Evolutionary conservation across 108 stramenopile genomes (phyloP).

Genomic region (Mayamaea pseudoterrestris): DNA sequence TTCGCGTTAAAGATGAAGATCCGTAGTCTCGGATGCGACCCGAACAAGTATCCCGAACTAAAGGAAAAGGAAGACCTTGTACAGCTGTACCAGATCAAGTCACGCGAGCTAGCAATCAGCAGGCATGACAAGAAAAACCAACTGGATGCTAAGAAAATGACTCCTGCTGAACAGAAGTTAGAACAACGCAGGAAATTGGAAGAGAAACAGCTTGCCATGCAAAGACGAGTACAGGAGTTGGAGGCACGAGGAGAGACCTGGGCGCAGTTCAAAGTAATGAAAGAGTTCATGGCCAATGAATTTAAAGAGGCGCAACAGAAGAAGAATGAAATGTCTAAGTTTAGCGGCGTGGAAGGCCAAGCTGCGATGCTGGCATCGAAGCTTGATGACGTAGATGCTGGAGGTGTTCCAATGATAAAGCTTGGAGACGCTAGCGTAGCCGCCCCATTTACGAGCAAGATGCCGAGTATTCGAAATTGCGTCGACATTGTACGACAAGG

Average conservation of each 20-base stretch:
- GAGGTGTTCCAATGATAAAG: conserved; percentile 83
- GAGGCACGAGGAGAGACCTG: conserved; percentile 72
- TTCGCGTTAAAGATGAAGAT: conserved; percentile 53
- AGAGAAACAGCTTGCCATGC: conserved; percentile 57
- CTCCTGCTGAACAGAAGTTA: conserved; percentile 32
- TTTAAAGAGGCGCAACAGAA: conserved; percentile 49
- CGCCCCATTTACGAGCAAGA: conserved; percentile 93
- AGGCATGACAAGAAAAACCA: conserved; percentile 37
- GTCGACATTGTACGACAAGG: conserved; percentile 96
- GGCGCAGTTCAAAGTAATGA: conserved; percentile 77
- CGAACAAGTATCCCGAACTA: conserved; percentile 71
- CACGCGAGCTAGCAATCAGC: conserved; percentile 49
- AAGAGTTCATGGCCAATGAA: conserved; percentile 65
- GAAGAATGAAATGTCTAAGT: conserved; percentile 30
- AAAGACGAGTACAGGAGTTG: conserved; percentile 49
- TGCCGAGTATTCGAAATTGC: conserved; percentile 91
- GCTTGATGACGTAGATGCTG: conserved; percentile 67
- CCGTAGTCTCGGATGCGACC: conserved; percentile 52
- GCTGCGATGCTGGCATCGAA: conserved; percentile 64
- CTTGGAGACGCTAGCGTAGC: conserved; percentile 95
- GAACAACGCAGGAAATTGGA: conserved; percentile 34
- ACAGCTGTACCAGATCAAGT: conserved; percentile 69
- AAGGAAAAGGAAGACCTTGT: conserved; percentile 75
- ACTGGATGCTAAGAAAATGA: conserved; percentile 43
- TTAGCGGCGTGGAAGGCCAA: conserved; percentile 46